Evolutionary conservation across 305 asterid species (phyloP).

Genomic region (Fraxinus albicans): DNA sequence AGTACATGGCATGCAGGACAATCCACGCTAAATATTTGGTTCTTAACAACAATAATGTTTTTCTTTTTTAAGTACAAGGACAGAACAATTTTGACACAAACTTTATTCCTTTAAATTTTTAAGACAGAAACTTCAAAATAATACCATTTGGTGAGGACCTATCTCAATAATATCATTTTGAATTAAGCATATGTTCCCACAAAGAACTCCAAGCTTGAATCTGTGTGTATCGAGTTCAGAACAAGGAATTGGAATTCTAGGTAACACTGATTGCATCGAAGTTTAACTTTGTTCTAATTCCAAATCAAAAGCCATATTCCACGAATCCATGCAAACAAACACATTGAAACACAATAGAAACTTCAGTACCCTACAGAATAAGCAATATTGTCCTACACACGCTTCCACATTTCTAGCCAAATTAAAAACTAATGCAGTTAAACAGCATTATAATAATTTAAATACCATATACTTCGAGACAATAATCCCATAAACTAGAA

Average conservation of each 20-base stretch:
- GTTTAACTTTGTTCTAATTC: not conserved
- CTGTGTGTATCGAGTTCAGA: not conserved
- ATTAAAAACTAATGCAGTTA: not conserved
- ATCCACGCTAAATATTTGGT: slow-evolving; percentile 2
- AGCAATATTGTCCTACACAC: not conserved
- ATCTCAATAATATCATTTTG: not conserved
- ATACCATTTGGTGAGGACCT: not conserved
- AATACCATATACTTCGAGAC: not conserved
- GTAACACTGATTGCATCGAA: not conserved
- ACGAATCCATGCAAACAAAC: not conserved
- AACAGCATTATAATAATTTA: not conserved
- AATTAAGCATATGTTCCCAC: not conserved
- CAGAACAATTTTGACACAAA: not conserved
- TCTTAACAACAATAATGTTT: not conserved
- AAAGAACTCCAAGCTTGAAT: not conserved
- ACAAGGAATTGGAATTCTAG: not conserved
- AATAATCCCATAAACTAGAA: not conserved
- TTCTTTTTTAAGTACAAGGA: not conserved
- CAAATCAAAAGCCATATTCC: not conserved
- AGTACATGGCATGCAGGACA: not conserved
- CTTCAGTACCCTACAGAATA: not conserved
- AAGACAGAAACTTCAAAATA: not conserved
- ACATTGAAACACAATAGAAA: not conserved
- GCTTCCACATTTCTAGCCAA: not conserved
- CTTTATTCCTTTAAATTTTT: not conserved